Evolutionary conservation across 2,329 filamentous ascomycete genomes (phyloP).

Genomic region (Akanthomyces uredinophilus): DNA sequence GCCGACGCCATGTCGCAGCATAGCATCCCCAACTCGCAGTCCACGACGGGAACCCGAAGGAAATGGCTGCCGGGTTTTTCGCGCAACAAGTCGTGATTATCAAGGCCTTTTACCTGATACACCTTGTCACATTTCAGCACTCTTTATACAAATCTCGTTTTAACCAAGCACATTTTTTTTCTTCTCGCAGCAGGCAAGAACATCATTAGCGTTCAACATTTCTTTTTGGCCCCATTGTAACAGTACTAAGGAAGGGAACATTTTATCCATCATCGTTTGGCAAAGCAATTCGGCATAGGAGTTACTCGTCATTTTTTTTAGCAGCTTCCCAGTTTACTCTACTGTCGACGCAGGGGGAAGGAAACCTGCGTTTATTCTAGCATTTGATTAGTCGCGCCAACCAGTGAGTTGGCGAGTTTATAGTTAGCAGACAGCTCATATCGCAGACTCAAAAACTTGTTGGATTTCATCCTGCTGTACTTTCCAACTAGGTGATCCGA

Average conservation of each 20-base stretch:
- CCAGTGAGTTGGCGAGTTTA: too few species aligned
- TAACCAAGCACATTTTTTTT: background rate
- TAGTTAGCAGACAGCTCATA: too few species aligned
- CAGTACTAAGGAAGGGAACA: background rate
- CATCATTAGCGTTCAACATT: slow-evolving; percentile 3
- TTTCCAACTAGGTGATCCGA: too few species aligned
- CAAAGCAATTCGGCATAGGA: background rate
- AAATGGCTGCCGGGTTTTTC: slow-evolving; percentile 33
- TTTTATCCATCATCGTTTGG: background rate
- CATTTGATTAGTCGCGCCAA: too few species aligned
- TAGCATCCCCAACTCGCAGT: slow-evolving; percentile 7
- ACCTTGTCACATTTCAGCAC: too few species aligned
- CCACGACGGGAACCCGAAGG: slow-evolving; percentile 25
- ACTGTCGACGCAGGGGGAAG: background rate
- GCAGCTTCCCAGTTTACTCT: background rate
- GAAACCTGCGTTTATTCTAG: background rate
- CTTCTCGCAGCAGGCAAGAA: background rate
- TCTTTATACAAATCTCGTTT: background rate
- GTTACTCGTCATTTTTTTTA: background rate
- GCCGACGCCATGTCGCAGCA: slow-evolving; percentile 3
- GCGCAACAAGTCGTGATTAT: slow-evolving; percentile 9
- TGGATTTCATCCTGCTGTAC: background rate
- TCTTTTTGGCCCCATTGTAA: background rate
- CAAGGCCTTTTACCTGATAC: too few species aligned
- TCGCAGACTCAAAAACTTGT: background rate